Evolutionary conservation across 805 yeast genomes (phyloP).

Genomic region (Saccharomyces paradoxus): DNA sequence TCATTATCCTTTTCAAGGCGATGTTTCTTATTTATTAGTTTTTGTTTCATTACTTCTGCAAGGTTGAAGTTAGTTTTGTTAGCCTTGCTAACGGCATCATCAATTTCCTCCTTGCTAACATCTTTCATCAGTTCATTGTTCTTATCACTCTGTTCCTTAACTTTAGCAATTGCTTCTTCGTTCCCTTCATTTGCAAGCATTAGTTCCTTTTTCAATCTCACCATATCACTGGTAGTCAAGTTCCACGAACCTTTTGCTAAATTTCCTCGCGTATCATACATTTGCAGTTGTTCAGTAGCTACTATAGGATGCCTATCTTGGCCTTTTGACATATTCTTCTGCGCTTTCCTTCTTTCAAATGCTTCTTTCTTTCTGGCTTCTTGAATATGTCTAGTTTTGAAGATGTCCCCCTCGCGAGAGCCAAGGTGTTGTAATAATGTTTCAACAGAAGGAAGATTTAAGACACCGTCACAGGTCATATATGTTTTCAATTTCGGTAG

Average conservation of each 20-base stretch:
- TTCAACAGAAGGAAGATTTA: constrained; percentile 72
- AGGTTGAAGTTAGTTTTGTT: constrained; percentile 37
- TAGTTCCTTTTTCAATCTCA: constrained; percentile 50
- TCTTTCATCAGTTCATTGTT: constrained; percentile 20
- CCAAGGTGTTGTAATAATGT: constrained; percentile 57
- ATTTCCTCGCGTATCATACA: constrained; percentile 69
- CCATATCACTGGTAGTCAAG: constrained; percentile 63
- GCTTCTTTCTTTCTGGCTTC: constrained; percentile 65
- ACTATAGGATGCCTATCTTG: constrained; percentile 66
- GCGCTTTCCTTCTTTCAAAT: constrained; percentile 51
- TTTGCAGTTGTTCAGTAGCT: constrained; percentile 65
- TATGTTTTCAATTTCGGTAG: constrained; percentile 64
- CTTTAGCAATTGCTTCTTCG: constrained; percentile 55
- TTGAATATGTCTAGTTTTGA: constrained; percentile 56
- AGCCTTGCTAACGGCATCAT: constrained; percentile 29
- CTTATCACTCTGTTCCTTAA: constrained; percentile 36
- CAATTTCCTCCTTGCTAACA: constrained; percentile 24
- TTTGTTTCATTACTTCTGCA: constrained; percentile 38
- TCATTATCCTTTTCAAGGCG: constrained; percentile 21
- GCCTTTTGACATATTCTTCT: constrained; percentile 55
- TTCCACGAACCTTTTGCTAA: constrained; percentile 58
- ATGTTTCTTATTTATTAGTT: constrained; percentile 25
- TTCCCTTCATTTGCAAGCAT: constrained; percentile 68
- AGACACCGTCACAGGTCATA: constrained; percentile 82
- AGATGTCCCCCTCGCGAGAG: constrained; percentile 67